Percentiles rank a stretch among this genome's conserved stretches.
These are phyloP conservation scores for Articulospora tetracladia DNA, from an alignment of 495 filamentous ascomycete genomes.

Conservation along the genomic window DNA sequence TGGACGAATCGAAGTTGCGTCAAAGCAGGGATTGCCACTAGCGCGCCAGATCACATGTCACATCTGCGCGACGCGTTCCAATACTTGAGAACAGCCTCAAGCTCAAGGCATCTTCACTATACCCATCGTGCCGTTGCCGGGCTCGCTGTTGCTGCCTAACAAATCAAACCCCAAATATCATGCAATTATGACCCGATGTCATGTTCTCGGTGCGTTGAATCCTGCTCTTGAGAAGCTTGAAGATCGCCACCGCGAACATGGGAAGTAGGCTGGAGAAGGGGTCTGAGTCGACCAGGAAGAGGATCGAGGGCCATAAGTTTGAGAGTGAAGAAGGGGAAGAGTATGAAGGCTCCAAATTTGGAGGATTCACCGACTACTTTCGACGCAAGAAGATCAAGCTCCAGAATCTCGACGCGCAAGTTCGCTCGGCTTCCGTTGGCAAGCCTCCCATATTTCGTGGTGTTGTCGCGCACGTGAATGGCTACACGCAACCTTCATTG, in stretches of 20 bases:
- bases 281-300: conserved; percentile 74
- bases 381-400: conserved; percentile 92
- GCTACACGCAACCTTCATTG: conserved; percentile 88
- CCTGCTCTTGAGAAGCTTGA: background rate
- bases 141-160: background rate
- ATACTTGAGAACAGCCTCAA: background rate
- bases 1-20: no score
- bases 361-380: conserved; percentile 86
- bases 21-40: background rate
- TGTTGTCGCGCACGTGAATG: conserved; percentile 84
- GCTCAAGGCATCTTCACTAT: background rate
- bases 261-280: conserved; percentile 74
- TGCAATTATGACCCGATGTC: background rate
- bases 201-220: background rate
- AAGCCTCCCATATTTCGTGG: conserved; percentile 86
- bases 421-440: conserved; percentile 59
- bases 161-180: background rate
- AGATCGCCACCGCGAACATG: conserved; percentile 44
- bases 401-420: conserved; percentile 83
- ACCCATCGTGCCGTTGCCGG: no score
- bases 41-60: background rate
- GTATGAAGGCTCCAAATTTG: conserved; percentile 82
- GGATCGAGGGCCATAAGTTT: conserved; percentile 68
- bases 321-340: conserved; percentile 77
- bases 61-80: background rate